Conservation (phyloP, 2,329 filamentous ascomycete species). For the Penicillium sp. region DNA sequence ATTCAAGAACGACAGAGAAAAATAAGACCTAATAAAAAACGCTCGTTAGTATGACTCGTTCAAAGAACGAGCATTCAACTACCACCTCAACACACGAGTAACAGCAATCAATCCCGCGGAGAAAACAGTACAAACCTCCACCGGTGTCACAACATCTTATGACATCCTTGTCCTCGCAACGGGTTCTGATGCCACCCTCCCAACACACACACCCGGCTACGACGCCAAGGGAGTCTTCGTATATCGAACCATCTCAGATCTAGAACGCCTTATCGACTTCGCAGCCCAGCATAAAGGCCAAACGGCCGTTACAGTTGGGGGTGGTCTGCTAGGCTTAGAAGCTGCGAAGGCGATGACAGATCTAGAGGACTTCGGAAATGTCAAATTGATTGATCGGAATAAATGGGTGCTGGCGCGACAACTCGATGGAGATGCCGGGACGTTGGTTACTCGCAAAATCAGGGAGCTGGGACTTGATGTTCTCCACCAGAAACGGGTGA, state of each 20-base stretch:
- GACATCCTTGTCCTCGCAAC: conserved; percentile 77
- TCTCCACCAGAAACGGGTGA: conserved; percentile 65
- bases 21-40: not conserved
- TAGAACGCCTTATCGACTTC: conserved; percentile 67
- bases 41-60: conserved; percentile 54
- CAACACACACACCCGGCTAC: conserved; percentile 62
- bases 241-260: conserved; percentile 74
- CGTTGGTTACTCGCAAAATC: conserved; percentile 74
- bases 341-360: conserved; percentile 90
- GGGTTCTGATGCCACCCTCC: conserved; percentile 73
- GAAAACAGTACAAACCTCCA: conserved; percentile 62
- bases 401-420: conserved; percentile 75
- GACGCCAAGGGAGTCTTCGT: conserved; percentile 79
- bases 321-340: conserved; percentile 75
- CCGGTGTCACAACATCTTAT: conserved; percentile 62
- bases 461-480: conserved; percentile 69
- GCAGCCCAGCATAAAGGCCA: conserved; percentile 58
- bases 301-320: conserved; percentile 69
- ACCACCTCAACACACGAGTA: conserved; percentile 66
- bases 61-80: conserved; percentile 59
- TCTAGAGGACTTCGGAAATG: conserved; percentile 61
- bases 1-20: not conserved
- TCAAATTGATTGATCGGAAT: conserved; percentile 74
- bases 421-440: conserved; percentile 70
- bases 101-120: conserved; percentile 55